A percentile compares a stretch with the other conserved stretches of the same genome.
Evolutionary conservation across 768 basidiomycete species (phyloP).

Genomic region (Lactarius psammicola): DNA sequence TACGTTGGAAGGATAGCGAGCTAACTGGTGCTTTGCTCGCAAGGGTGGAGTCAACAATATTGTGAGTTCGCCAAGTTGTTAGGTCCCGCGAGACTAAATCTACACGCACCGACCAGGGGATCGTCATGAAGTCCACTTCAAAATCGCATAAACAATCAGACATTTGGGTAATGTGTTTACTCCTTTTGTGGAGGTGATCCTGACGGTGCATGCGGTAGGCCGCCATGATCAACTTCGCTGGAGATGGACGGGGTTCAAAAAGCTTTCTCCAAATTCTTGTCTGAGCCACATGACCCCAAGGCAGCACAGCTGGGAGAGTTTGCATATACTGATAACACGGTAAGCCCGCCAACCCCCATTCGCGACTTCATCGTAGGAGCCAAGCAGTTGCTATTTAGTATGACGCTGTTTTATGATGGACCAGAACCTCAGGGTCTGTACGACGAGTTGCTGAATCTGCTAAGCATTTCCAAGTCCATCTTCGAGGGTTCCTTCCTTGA

Average conservation of each 20-base stretch:
- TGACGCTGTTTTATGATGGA: slow-evolving; percentile 16
- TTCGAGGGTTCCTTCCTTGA: not conserved
- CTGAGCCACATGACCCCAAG: slow-evolving; percentile 4
- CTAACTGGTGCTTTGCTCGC: not conserved
- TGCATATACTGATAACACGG: not conserved
- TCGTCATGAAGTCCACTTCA: slow-evolving; percentile 23
- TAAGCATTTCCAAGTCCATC: not conserved
- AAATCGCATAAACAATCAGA: slow-evolving; percentile 14
- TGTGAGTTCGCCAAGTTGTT: not conserved
- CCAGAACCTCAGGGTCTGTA: slow-evolving; percentile 13
- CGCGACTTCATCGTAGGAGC: no score
- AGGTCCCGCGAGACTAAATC: not conserved
- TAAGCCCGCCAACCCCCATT: not conserved
- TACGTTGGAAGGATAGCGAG: not conserved
- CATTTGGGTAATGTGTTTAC: slow-evolving; percentile 14
- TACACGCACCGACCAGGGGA: slow-evolving; percentile 1
- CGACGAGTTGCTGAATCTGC: slow-evolving; percentile 12
- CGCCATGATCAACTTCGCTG: slow-evolving; percentile 4
- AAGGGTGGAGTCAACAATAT: slow-evolving; percentile 24
- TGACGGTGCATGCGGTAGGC: not conserved
- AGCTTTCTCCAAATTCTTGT: slow-evolving; percentile 8
- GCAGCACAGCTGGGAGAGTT: slow-evolving; percentile 2
- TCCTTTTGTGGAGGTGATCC: not conserved
- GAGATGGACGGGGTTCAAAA: not conserved
- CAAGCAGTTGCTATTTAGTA: not conserved